Conservation (phyloP, 1,284 basidiomycete species). For the Ganoderma lingzhi region DNA sequence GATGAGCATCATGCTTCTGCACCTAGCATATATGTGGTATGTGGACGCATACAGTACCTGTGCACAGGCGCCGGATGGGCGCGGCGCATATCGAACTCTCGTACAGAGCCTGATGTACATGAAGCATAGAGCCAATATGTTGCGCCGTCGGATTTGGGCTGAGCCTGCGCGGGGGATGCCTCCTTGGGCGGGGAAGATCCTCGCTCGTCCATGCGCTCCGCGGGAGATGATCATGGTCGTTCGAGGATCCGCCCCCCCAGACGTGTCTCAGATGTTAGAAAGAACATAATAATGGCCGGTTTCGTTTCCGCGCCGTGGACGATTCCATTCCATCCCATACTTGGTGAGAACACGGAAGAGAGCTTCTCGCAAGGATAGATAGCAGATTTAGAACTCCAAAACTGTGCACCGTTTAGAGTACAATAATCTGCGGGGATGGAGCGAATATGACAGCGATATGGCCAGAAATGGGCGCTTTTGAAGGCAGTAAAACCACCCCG, state of each 20-base stretch:
- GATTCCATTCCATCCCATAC: not conserved
- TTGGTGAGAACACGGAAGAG: not conserved
- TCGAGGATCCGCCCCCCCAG: constrained; percentile 2
- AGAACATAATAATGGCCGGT: not conserved
- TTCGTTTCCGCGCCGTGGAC: not conserved
- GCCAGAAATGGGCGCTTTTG: not conserved
- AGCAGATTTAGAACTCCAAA: not conserved
- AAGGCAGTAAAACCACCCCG: not conserved
- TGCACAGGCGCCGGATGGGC: not conserved
- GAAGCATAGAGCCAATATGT: not conserved
- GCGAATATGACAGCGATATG: not conserved
- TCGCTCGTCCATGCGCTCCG: not conserved
- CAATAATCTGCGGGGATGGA: not conserved
- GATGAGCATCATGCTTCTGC: constrained; percentile 6
- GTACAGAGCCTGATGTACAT: constrained; percentile 2
- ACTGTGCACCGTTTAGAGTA: not conserved
- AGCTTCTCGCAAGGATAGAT: too few species aligned
- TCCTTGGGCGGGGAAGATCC: not conserved
- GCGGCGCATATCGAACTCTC: not conserved
- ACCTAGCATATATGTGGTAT: not conserved
- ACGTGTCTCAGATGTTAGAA: not conserved
- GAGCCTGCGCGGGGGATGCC: not conserved
- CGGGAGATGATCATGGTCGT: constrained; percentile 2
- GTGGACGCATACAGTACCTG: not conserved
- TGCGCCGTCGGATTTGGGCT: not conserved